Conservation (phyloP, 1,284 basidiomycete genomes). For the Cystobasidium sp. region DNA sequence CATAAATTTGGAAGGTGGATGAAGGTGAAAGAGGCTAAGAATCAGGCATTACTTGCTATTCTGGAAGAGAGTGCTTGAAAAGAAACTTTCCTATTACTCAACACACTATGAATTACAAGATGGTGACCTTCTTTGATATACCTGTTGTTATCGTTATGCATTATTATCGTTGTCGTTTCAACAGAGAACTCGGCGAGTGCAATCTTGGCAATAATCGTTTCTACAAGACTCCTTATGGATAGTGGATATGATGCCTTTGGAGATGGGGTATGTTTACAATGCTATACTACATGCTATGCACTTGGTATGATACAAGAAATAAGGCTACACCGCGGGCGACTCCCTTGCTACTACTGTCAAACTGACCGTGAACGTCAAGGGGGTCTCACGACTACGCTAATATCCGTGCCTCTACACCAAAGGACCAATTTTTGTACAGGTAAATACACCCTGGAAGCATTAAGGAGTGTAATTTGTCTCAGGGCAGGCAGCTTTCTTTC, state of each 20-base stretch:
- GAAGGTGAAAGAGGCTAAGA: constrained; percentile 71
- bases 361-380: not conserved
- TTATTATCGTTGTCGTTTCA: no score
- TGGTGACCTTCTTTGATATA: no score
- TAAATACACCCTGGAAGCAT: constrained; percentile 25
- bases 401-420: constrained; percentile 23
- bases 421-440: constrained; percentile 29
- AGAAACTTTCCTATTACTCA: no score
- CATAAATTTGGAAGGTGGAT: constrained; percentile 88
- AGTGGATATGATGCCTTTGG: no score
- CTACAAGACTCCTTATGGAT: no score
- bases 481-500: constrained; percentile 19
- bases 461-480: constrained; percentile 21
- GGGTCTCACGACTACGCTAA: constrained; percentile 13
- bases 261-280: no score
- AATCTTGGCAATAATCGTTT: no score
- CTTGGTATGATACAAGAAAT: not conserved
- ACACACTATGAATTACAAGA: no score
- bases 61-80: constrained; percentile 42
- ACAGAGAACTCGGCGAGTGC: no score
- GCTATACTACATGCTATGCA: no score
- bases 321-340: no score
- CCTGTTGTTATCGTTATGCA: no score
- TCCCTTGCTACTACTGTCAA: not conserved
- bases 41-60: constrained; percentile 70